Percentiles rank a stretch among this genome's conserved stretches.
These are phyloP conservation scores for Chaetothyriales sp. DNA, from an alignment of 2,329 filamentous ascomycete genomes.

Conservation along the genomic window DNA sequence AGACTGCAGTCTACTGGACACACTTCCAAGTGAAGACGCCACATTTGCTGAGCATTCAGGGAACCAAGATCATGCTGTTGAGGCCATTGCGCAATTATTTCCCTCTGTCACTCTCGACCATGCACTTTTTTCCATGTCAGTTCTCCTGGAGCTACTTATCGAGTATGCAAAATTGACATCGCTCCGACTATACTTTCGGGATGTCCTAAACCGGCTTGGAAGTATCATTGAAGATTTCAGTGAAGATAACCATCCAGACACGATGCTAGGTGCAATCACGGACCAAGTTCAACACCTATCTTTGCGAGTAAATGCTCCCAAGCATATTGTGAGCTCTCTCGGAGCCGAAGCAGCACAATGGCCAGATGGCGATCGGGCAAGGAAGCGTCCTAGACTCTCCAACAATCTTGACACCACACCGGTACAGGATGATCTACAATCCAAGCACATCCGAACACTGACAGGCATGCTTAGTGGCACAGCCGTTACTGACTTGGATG, in stretches of 20 bases:
- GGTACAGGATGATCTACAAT: conserved; percentile 5
- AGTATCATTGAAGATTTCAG: neutral
- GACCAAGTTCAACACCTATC: neutral
- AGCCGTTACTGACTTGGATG: conserved; percentile 24
- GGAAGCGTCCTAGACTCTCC: conserved; percentile 26
- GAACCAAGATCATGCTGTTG: neutral
- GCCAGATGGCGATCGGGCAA: conserved; percentile 17
- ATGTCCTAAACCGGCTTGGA: neutral
- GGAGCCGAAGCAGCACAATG: conserved; percentile 1
- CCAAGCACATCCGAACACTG: conserved; percentile 23
- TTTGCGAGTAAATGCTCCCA: neutral
- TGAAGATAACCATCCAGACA: neutral
- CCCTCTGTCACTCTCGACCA: neutral
- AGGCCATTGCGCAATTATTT: neutral
- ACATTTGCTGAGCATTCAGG: neutral
- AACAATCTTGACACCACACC: conserved; percentile 21
- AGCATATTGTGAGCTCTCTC: neutral
- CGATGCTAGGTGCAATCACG: neutral
- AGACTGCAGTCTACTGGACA: neutral
- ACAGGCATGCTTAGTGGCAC: conserved; percentile 25
- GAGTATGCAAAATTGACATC: neutral
- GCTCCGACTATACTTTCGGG: neutral
- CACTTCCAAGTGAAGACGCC: neutral
- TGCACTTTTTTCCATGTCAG: neutral
- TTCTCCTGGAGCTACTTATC: neutral